Evolutionary conservation across 1,284 basidiomycete genomes (phyloP).

Genomic region (Singerocomus inundabilis): DNA sequence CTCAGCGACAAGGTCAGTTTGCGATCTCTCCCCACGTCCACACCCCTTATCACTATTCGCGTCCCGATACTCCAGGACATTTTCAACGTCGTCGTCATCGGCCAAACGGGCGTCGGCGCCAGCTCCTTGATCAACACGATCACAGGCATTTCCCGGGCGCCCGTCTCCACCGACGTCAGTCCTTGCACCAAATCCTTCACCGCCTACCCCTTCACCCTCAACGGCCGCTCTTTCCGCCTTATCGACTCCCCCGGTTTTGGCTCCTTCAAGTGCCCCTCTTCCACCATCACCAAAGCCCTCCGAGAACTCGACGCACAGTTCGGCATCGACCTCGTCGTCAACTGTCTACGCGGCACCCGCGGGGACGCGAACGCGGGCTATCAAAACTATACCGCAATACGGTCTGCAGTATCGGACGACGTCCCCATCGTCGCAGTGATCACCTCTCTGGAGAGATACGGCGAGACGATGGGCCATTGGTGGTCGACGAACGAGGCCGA

Average conservation of each 20-base stretch:
- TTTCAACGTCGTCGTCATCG: conserved; percentile 33
- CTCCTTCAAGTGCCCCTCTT: conserved; percentile 30
- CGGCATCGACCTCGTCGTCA: conserved; percentile 29
- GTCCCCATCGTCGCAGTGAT: conserved; percentile 33
- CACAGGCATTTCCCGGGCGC: conserved; percentile 16
- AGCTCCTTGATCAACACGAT: conserved; percentile 30
- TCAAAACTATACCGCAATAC: conserved; percentile 30
- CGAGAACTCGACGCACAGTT: conserved; percentile 29
- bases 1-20: conserved; percentile 24
- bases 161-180: conserved; percentile 30
- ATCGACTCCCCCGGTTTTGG: conserved; percentile 33
- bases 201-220: conserved; percentile 25
- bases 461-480: conserved; percentile 31
- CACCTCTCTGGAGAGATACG: conserved; percentile 31
- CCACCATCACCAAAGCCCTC: conserved; percentile 27
- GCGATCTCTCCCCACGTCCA: background rate
- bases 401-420: conserved; percentile 31
- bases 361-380: conserved; percentile 31
- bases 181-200: conserved; percentile 30
- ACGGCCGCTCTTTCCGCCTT: conserved; percentile 30
- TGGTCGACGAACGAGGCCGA: conserved; percentile 32
- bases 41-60: background rate
- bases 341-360: conserved; percentile 29
- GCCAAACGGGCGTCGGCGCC: conserved; percentile 30
- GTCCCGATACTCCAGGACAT: conserved; percentile 17